A percentile compares a stretch with the other conserved stretches of the same genome.
These are phyloP conservation scores for Cyberlindnera euphorbiiphila DNA, from an alignment of 805 yeast species.

Conservation along the genomic window DNA sequence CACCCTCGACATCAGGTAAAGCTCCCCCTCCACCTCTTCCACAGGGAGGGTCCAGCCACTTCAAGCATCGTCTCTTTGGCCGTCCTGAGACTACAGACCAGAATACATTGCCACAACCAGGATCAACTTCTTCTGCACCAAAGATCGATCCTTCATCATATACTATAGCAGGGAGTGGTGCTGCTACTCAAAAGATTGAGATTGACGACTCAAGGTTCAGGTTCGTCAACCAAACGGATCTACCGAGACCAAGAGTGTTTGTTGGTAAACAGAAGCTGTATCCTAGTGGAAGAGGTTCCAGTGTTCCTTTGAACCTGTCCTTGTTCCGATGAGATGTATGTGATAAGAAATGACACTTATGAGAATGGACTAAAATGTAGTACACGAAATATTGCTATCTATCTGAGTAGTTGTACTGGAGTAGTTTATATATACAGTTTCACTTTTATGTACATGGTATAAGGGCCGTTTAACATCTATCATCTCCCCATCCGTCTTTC, in stretches of 20 bases:
- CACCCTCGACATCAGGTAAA: constrained; percentile 21
- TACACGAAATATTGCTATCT: no score
- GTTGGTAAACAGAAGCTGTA: constrained; percentile 71
- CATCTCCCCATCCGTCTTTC: constrained; percentile 85
- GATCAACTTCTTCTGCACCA: constrained; percentile 15
- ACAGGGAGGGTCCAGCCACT: constrained; percentile 21
- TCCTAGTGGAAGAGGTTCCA: constrained; percentile 91
- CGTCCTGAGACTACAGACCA: constrained; percentile 10
- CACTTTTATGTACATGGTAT: neutral
- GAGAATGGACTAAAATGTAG: no score
- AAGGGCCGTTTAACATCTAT: constrained; percentile 7
- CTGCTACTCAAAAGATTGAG: constrained; percentile 34
- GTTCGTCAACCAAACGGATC: constrained; percentile 49
- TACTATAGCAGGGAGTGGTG: constrained; percentile 27
- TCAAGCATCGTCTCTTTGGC: constrained; percentile 22
- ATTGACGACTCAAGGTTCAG: constrained; percentile 32
- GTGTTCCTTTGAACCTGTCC: constrained; percentile 18
- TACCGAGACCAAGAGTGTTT: constrained; percentile 87
- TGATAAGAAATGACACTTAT: no score
- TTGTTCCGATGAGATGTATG: constrained; percentile 10
- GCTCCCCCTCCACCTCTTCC: constrained; percentile 23
- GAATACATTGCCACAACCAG: constrained; percentile 17
- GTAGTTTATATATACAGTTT: constrained; percentile 4
- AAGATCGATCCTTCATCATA: constrained; percentile 27
- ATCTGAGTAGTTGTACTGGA: no score